A percentile compares a stretch with the other conserved stretches of the same genome.
These are phyloP conservation scores for Phytophthora brassicae DNA, from an alignment of 352 stramenopile species.

Conservation along the genomic window DNA sequence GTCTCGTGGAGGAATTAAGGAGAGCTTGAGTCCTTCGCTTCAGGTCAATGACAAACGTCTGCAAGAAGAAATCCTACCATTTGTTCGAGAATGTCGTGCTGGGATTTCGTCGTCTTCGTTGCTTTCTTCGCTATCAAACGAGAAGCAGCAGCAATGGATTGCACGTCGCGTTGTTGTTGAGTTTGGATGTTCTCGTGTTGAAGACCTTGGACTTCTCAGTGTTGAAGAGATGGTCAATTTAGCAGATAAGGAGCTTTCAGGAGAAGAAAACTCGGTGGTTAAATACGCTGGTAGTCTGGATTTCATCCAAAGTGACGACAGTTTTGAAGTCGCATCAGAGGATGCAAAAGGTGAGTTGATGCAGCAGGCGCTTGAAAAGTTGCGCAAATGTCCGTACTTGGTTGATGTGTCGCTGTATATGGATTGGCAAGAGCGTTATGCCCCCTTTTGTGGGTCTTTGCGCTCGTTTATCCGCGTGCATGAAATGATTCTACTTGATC, in stretches of 20 bases:
- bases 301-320: constrained; percentile 11
- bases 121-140: constrained; percentile 25
- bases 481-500: constrained; percentile 84
- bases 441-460: constrained; percentile 57
- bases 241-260: constrained; percentile 7
- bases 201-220: constrained; percentile 23
- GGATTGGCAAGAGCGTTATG: constrained; percentile 63
- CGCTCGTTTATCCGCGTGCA: constrained; percentile 72
- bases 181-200: constrained; percentile 23
- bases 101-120: constrained; percentile 27
- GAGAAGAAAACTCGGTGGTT: constrained; percentile 25
- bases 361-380: constrained; percentile 43
- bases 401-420: constrained; percentile 60
- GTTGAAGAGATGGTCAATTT: constrained; percentile 29
- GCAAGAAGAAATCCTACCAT: constrained; percentile 28
- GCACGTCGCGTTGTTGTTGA: constrained; percentile 25
- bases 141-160: constrained; percentile 42
- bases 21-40: neutral
- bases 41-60: constrained; percentile 10
- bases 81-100: constrained; percentile 30
- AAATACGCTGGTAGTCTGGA: constrained; percentile 46
- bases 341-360: constrained; percentile 49
- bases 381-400: constrained; percentile 62
- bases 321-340: constrained; percentile 2
- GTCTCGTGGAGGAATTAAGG: neutral